Conservation (phyloP, 441 rosid genomes). For the Gossypium davidsonii region DNA sequence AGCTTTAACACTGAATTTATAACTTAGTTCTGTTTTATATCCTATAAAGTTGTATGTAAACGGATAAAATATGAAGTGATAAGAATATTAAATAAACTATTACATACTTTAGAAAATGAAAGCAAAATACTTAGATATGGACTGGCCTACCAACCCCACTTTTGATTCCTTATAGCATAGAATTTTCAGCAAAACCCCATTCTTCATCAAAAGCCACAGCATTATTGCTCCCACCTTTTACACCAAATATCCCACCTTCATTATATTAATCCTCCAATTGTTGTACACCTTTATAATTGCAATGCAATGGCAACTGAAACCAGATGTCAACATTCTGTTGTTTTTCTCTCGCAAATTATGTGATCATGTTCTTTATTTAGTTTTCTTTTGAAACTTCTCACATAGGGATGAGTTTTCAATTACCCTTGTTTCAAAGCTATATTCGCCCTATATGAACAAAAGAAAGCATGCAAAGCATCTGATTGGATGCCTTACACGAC, state of each 20-base stretch:
- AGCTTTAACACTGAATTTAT: too few relatives aligned
- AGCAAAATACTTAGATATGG: constrained; percentile 4
- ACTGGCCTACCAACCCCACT: constrained; percentile 4
- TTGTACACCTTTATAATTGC: background rate
- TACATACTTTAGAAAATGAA: constrained; percentile 6
- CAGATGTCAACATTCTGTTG: too few relatives aligned
- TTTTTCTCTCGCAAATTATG: too few relatives aligned
- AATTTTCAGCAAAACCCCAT: background rate
- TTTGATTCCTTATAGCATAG: constrained; percentile 8
- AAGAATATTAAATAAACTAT: constrained; percentile 6
- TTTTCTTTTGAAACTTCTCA: background rate
- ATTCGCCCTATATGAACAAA: background rate
- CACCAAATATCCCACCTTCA: constrained; percentile 4
- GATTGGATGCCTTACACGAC: too few relatives aligned
- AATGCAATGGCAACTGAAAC: too few relatives aligned
- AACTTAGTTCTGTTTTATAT: background rate
- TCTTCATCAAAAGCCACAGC: background rate
- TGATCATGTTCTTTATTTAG: too few relatives aligned
- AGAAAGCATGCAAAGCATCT: background rate
- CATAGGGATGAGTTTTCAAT: background rate
- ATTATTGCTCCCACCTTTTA: background rate
- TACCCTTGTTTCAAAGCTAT: background rate
- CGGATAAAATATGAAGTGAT: background rate
- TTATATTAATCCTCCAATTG: background rate
- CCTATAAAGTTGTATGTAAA: background rate